Evolutionary conservation across 2,329 filamentous ascomycete genomes (phyloP).

Genomic region (Aureobasidium vineae): DNA sequence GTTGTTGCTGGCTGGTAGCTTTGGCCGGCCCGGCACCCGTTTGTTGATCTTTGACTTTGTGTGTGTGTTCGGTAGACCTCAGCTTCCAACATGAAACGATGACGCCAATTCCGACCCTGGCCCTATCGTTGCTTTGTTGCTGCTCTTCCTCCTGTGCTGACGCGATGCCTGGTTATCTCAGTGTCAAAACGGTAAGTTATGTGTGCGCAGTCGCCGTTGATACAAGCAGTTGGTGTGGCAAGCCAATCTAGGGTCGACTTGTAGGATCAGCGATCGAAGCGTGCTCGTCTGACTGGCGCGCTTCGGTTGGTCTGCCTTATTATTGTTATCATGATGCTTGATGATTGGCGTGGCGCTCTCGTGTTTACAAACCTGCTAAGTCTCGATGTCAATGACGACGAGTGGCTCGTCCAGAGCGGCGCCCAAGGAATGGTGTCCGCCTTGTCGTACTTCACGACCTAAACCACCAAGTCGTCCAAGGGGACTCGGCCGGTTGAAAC

Average conservation of each 20-base stretch:
- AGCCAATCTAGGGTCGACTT: not conserved
- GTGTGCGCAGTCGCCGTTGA: not conserved
- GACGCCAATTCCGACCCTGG: conserved; percentile 1
- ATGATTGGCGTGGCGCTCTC: conserved; percentile 16
- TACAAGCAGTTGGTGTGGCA: conserved; percentile 11
- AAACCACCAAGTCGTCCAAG: not conserved
- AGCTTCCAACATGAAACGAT: conserved; percentile 22
- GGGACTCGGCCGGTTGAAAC: not conserved
- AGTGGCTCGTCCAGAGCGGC: conserved; percentile 1
- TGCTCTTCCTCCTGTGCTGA: not conserved
- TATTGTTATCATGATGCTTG: conserved; percentile 5
- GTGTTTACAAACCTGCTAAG: conserved; percentile 18
- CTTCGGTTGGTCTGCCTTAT: conserved; percentile 17
- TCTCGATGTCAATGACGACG: conserved; percentile 19
- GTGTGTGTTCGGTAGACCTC: conserved; percentile 15
- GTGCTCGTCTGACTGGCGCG: conserved; percentile 20
- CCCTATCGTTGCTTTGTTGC: not conserved
- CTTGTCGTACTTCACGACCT: conserved; percentile 4
- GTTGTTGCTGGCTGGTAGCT: conserved; percentile 1
- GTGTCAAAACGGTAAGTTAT: not conserved
- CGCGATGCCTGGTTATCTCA: not conserved
- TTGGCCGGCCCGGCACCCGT: conserved; percentile 5
- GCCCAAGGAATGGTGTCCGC: not conserved
- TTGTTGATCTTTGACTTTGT: conserved; percentile 15
- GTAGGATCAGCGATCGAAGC: conserved; percentile 9